Evolutionary conservation across 2,329 filamentous ascomycete species (phyloP).

Genomic region (Ophiocordyceps camponoti-rufipedis): DNA sequence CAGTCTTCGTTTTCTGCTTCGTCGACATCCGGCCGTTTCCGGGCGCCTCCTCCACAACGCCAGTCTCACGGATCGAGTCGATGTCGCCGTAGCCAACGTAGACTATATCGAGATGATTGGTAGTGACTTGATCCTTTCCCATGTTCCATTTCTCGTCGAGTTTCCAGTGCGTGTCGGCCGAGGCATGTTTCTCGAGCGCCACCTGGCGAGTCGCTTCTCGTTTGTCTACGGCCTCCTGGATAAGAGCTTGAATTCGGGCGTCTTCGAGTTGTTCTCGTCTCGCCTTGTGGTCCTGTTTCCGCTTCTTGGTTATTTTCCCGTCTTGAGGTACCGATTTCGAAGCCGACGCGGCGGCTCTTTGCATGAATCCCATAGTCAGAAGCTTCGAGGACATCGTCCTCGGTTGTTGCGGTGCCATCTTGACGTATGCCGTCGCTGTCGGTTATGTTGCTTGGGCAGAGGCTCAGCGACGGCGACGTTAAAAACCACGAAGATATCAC

Average conservation of each 20-base stretch:
- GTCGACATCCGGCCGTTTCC: conserved; percentile 18
- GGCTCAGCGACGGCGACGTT: background rate
- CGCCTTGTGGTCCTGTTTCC: conserved; percentile 29
- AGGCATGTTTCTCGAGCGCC: conserved; percentile 41
- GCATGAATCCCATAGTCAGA: conserved; percentile 96
- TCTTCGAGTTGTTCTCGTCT: conserved; percentile 15
- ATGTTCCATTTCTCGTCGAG: conserved; percentile 29
- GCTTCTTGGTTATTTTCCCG: conserved; percentile 37
- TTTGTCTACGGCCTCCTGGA: conserved; percentile 44
- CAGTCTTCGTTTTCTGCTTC: conserved; percentile 10
- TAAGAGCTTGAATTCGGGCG: conserved; percentile 33
- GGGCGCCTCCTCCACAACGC: conserved; percentile 15
- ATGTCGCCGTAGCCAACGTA: conserved; percentile 36
- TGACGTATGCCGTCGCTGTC: background rate
- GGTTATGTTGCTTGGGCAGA: background rate
- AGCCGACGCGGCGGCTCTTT: conserved; percentile 54
- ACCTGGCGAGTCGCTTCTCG: conserved; percentile 48
- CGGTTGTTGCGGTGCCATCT: conserved; percentile 32
- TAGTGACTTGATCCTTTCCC: conserved; percentile 7
- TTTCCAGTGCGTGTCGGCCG: conserved; percentile 61
- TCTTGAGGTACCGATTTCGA: conserved; percentile 24
- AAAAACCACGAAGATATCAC: background rate
- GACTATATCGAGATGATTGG: conserved; percentile 35
- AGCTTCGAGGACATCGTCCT: conserved; percentile 71
- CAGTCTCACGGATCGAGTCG: conserved; percentile 20